Evolutionary conservation across 768 basidiomycete genomes (phyloP).

Genomic region (Tricholoma saponaceum): DNA sequence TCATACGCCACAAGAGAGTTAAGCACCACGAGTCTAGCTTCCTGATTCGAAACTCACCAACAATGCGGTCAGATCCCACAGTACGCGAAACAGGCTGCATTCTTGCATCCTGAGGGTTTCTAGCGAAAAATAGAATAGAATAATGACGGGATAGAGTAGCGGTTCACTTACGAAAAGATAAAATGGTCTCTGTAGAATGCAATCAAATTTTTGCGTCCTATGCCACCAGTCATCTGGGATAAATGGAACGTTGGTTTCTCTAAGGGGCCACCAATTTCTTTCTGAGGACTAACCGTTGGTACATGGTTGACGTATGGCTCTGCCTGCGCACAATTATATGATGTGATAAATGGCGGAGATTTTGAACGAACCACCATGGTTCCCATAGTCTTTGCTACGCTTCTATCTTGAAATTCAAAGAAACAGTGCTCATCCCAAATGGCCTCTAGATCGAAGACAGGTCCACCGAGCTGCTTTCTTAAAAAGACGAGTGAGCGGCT

Average conservation of each 20-base stretch:
- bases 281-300: conserved; percentile 37
- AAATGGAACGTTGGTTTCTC: background rate
- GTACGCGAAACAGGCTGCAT: conserved; percentile 48
- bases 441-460: conserved; percentile 52
- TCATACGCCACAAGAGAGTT: background rate
- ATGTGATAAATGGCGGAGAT: background rate
- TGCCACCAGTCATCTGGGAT: conserved; percentile 50
- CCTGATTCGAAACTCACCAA: conserved; percentile 29
- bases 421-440: conserved; percentile 59
- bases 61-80: conserved; percentile 44
- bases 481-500: conserved; percentile 43
- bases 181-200: conserved; percentile 56
- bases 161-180: conserved; percentile 40
- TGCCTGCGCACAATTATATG: conserved; percentile 25
- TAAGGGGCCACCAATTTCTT: background rate
- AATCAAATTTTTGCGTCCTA: conserved; percentile 45
- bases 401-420: conserved; percentile 49
- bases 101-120: conserved; percentile 43
- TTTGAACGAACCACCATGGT: conserved; percentile 46
- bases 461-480: conserved; percentile 42
- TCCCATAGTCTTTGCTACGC: conserved; percentile 51
- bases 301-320: conserved; percentile 61
- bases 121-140: conserved; percentile 10
- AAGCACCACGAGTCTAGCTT: background rate
- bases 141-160: background rate